Conservation (phyloP, 352 stramenopile genomes). For the Phytophthora ramorum region DNA sequence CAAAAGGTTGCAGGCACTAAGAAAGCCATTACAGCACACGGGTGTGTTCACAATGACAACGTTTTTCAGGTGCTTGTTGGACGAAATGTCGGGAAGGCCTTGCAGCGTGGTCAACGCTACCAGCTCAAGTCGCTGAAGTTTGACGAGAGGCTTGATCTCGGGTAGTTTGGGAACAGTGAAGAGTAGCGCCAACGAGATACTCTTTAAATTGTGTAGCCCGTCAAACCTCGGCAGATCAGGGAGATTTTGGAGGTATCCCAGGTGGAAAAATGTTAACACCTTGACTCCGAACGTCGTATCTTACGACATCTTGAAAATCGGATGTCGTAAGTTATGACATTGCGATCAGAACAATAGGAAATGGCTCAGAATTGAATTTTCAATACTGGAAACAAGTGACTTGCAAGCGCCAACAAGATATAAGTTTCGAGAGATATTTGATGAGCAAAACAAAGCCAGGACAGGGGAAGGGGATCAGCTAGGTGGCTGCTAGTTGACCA, state of each 20-base stretch:
- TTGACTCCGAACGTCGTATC: background rate
- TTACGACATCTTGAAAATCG: background rate
- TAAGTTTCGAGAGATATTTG: no score
- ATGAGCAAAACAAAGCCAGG: no score
- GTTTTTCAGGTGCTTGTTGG: background rate
- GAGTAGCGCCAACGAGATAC: constrained; percentile 23
- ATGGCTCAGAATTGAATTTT: background rate
- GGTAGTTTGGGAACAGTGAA: background rate
- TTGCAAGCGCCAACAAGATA: background rate
- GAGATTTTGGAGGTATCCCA: constrained; percentile 26
- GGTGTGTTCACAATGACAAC: constrained; percentile 5
- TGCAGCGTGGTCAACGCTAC: constrained; percentile 1
- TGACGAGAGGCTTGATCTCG: constrained; percentile 21
- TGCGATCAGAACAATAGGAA: background rate
- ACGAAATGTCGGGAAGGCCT: constrained; percentile 10
- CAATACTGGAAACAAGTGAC: background rate
- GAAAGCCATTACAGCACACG: constrained; percentile 34
- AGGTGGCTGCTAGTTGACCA: no score
- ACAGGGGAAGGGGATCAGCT: no score
- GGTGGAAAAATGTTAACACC: constrained; percentile 22
- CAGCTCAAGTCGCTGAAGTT: constrained; percentile 14
- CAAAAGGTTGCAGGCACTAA: constrained; percentile 14
- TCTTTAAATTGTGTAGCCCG: constrained; percentile 28
- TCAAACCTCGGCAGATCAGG: constrained; percentile 23
- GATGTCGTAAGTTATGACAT: background rate